phyloP scores from a whole-genome alignment of 2,329 filamentous ascomycete species.

The Acarospora socialis region DNA sequence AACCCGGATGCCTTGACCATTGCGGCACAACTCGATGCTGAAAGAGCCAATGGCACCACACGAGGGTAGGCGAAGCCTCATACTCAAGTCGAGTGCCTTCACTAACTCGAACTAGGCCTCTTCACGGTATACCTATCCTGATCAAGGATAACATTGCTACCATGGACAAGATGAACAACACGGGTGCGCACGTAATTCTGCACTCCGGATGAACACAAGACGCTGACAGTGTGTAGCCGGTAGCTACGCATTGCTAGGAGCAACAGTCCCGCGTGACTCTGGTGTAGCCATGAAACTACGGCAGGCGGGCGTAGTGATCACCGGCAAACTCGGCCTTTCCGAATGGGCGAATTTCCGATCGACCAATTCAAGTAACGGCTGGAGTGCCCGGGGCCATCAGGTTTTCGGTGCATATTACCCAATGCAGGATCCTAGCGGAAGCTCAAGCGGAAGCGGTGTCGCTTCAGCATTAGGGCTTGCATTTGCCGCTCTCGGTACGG shows the following conservation, averaged over 20 bases:
- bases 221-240: slow-evolving; percentile 29
- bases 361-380: slow-evolving; percentile 44
- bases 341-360: slow-evolving; percentile 53
- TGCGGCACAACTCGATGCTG: slow-evolving; percentile 33
- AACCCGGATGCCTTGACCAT: slow-evolving; percentile 41
- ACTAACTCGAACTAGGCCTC: slow-evolving; percentile 31
- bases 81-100: background rate
- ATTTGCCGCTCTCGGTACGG: slow-evolving; percentile 45
- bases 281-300: slow-evolving; percentile 47
- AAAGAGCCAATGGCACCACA: slow-evolving; percentile 32
- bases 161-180: slow-evolving; percentile 47
- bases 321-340: slow-evolving; percentile 52
- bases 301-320: slow-evolving; percentile 45
- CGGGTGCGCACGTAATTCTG: slow-evolving; percentile 19
- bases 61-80: slow-evolving; percentile 20
- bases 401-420: slow-evolving; percentile 46
- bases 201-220: background rate
- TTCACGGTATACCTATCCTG: slow-evolving; percentile 51
- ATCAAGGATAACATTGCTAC: slow-evolving; percentile 57
- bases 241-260: slow-evolving; percentile 47
- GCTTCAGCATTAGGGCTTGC: slow-evolving; percentile 45
- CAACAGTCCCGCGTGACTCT: slow-evolving; percentile 42
- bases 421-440: slow-evolving; percentile 47
- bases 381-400: slow-evolving; percentile 51
- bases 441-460: slow-evolving; percentile 49